A percentile compares a stretch with the other conserved stretches of the same genome.
Evolutionary conservation across 2,329 filamentous ascomycete genomes (phyloP).

Genomic region (Colletotrichum sp.): DNA sequence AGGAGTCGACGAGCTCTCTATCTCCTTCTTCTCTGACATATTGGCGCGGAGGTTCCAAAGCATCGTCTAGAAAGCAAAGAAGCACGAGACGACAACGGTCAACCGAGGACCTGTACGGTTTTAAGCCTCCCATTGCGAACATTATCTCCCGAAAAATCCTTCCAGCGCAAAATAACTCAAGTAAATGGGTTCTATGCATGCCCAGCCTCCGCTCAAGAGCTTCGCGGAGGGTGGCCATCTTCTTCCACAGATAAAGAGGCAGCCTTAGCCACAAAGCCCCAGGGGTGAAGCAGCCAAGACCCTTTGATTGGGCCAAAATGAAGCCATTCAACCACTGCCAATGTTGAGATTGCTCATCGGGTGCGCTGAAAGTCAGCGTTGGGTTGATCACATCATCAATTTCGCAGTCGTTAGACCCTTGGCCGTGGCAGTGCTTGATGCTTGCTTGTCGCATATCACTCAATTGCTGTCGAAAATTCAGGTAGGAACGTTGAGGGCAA

Average conservation of each 20-base stretch:
- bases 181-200: neutral
- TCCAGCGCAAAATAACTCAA: neutral
- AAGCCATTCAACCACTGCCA: neutral
- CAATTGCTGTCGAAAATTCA: too few species aligned
- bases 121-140: neutral
- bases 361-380: too few species aligned
- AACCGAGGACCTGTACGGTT: neutral
- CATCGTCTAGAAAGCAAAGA: neutral
- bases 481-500: too few species aligned
- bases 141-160: rapidly evolving
- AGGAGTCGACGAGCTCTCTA: neutral
- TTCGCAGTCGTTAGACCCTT: neutral
- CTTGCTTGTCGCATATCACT: neutral
- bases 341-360: neutral
- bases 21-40: neutral
- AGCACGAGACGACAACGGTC: neutral
- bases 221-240: neutral
- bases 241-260: neutral
- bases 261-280: neutral
- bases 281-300: neutral
- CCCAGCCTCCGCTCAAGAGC: neutral
- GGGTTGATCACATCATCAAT: neutral
- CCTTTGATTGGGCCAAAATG: neutral
- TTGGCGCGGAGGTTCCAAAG: neutral
- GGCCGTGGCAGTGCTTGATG: neutral